Evolutionary conservation across 1,139 yeast species (phyloP), one percentile per base, ranked within the genome.

Genomic region (Kodamaea alishanica): DNA sequence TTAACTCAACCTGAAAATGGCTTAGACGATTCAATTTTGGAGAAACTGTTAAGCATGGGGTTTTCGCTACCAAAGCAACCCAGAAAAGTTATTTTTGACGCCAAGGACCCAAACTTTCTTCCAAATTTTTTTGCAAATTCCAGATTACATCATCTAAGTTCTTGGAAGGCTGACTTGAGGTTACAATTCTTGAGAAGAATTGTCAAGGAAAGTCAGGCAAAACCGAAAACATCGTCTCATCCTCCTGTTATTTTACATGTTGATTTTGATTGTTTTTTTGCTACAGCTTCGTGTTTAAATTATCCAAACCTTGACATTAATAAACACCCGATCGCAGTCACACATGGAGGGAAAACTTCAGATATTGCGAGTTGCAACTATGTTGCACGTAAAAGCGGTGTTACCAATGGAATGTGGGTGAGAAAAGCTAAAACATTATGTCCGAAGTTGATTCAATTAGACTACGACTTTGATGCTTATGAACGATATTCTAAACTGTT

Each of bases 291-390:
- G 0, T 76, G 87, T 9, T 63, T 81, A 37, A 67, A 62, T 6
- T 66, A 70, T 32, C 83, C 84, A 0, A 67, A 79, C 6, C 51
- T 80, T 15, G 81, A 83, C 50, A 70, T 83, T 9, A 54, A 73
- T 9, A 65, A 47, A 6, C 77, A 72, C 24, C 95, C 97, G 0
- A 73, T 89, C 4, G 89, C 94, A 33, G 97, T 92, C 0, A 80
- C 95, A 4, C 90, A 88, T 58, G 96, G 97, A 8, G 76, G 76
- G 0, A 66, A 66, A 5, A 70, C 79, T 2, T 72, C 79, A 0
- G 98, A 92, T 58, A 70, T 92, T n/a, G 94, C 97, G 0, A 85
- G 95, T 46, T 89, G 97, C 55, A 92, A 90, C 56, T 92, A 92
- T 56, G 80, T 74, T 7, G 96, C 97, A 0, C 70, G 97, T 26